Evolutionary conservation across 306 rosid genomes (phyloP).

Genomic region (Cucumis sativus): Cucumber_9930_V3 NC_026656.2:22164501-22165000

Average conservation of each 20-base stretch:
- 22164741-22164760: slow-evolving; percentile 75
- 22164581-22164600: neutral
- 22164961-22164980: neutral
- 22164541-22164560: neutral
- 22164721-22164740: slow-evolving; percentile 91
- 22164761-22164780: slow-evolving; percentile 89
- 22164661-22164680: slow-evolving; percentile 13
- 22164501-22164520: neutral
- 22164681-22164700: slow-evolving; percentile 24
- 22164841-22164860: neutral
- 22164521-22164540: neutral
- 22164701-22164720: slow-evolving; percentile 71
- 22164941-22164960: neutral
- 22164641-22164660: slow-evolving; percentile 3
- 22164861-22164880: neutral
- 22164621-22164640: slow-evolving; percentile 6
- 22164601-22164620: neutral
- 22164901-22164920: neutral
- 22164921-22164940: neutral
- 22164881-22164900: neutral
- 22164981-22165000: neutral
- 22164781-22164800: slow-evolving; percentile 35
- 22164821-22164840: neutral
- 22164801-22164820: neutral
- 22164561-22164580: neutral